Conservation (phyloP, 2,329 filamentous ascomycete species). For the Beauveria asiatica region DNA sequence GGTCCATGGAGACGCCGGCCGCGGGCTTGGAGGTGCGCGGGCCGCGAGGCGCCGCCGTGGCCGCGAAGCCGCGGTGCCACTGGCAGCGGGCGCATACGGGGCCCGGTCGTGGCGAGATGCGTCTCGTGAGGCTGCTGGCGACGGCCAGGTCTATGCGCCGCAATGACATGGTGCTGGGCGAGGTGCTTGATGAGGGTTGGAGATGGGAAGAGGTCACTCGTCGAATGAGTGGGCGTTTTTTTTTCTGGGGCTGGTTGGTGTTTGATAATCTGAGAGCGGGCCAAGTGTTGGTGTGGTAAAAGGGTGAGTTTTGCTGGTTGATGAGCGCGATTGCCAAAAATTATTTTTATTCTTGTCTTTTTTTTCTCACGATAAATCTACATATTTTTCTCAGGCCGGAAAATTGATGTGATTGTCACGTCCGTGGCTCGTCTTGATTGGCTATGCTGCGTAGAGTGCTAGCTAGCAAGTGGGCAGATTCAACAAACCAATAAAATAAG, state of each 20-base stretch:
- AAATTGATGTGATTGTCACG: too few relatives aligned
- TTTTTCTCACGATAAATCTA: too few relatives aligned
- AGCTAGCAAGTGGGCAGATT: too few relatives aligned
- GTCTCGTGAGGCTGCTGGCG: slow-evolving; percentile 20
- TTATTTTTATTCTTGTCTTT: neutral
- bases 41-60: slow-evolving; percentile 17
- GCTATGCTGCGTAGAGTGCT: too few relatives aligned
- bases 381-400: too few relatives aligned
- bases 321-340: neutral
- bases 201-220: neutral
- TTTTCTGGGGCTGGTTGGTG: neutral
- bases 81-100: slow-evolving; percentile 40
- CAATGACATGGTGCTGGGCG: slow-evolving; percentile 21
- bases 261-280: neutral
- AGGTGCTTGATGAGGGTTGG: neutral
- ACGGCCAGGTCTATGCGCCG: slow-evolving; percentile 24
- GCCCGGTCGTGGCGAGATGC: slow-evolving; percentile 4
- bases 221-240: neutral
- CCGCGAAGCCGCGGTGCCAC: slow-evolving; percentile 41
- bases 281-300: neutral
- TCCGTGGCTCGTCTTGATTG: too few relatives aligned
- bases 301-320: neutral
- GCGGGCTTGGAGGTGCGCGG: slow-evolving; percentile 26
- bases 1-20: slow-evolving; percentile 27
- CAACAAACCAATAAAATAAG: too few relatives aligned